Evolutionary conservation across 495 filamentous ascomycete genomes (phyloP).

Genomic region (Daldinia loculata): DNA sequence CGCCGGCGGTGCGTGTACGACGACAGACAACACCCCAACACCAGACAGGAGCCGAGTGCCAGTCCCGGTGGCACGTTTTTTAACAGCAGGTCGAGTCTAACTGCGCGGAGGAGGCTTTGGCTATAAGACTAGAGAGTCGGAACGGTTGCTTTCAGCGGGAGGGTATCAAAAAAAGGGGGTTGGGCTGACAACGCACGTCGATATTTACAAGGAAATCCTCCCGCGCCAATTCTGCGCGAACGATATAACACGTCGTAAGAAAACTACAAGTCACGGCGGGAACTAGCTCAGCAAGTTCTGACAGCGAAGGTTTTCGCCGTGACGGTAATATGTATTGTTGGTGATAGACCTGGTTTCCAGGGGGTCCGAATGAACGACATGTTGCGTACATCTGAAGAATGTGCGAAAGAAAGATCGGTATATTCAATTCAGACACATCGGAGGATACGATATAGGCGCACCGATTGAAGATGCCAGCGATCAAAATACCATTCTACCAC

Average conservation of each 20-base stretch:
- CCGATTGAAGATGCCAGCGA: background rate
- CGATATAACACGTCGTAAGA: constrained; percentile 33
- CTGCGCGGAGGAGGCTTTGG: constrained; percentile 11
- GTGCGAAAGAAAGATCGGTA: constrained; percentile 13
- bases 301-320: constrained; percentile 12
- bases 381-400: constrained; percentile 27
- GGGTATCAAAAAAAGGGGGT: background rate
- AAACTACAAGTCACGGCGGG: constrained; percentile 36
- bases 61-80: constrained; percentile 47
- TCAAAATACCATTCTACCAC: background rate
- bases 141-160: constrained; percentile 9
- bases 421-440: constrained; percentile 16
- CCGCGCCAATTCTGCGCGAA: constrained; percentile 18
- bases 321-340: constrained; percentile 3
- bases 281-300: constrained; percentile 31
- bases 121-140: constrained; percentile 12
- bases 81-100: constrained; percentile 33
- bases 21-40: constrained; percentile 57
- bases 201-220: constrained; percentile 15
- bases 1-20: constrained; percentile 55
- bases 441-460: background rate
- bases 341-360: constrained; percentile 25
- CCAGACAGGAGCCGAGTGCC: constrained; percentile 55
- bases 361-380: constrained; percentile 9
- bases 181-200: constrained; percentile 14